Evolutionary conservation across 148 eudicot genomes (phyloP).

Genomic region (Persicaria maculosa): DNA sequence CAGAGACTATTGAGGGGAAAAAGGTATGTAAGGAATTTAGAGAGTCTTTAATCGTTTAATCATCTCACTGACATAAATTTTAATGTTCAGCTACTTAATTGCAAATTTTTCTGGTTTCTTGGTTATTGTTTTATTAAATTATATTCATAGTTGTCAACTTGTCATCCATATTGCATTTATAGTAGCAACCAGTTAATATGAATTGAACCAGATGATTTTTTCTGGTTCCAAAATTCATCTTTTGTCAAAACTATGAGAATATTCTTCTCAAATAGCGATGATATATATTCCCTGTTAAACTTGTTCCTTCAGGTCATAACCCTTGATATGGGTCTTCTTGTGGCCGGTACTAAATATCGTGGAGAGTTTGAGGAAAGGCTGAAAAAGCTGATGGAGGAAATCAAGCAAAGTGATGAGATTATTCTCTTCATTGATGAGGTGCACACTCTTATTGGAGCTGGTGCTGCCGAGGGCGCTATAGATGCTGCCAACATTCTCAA

Average conservation of each 20-base stretch:
- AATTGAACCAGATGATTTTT: slow-evolving; percentile 41
- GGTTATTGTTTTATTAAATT: slow-evolving; percentile 17
- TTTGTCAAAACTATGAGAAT: slow-evolving; percentile 50
- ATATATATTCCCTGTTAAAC: slow-evolving; percentile 76
- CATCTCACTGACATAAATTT: background rate
- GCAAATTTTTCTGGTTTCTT: background rate
- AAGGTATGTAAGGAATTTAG: slow-evolving; percentile 33
- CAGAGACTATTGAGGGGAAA: slow-evolving; percentile 95
- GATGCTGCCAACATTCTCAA: slow-evolving; percentile 93
- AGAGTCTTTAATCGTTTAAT: background rate
- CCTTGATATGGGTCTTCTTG: too few species aligned
- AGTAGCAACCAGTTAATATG: slow-evolving; percentile 81
- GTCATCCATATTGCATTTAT: slow-evolving; percentile 83
- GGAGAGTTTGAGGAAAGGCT: too few species aligned
- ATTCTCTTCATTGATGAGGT: too few species aligned
- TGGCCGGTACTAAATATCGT: too few species aligned
- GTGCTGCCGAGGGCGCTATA: too few species aligned
- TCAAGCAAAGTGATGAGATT: too few species aligned
- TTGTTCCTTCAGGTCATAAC: slow-evolving; percentile 83
- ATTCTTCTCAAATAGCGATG: slow-evolving; percentile 68
- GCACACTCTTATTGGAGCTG: too few species aligned
- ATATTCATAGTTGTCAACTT: slow-evolving; percentile 79
- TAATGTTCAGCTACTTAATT: background rate
- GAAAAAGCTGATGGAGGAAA: too few species aligned
- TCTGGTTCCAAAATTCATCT: background rate